These are phyloP conservation scores for Prototheca wickerhamii DNA, from an alignment of 163 green algal species.

Conservation along the genomic window DNA sequence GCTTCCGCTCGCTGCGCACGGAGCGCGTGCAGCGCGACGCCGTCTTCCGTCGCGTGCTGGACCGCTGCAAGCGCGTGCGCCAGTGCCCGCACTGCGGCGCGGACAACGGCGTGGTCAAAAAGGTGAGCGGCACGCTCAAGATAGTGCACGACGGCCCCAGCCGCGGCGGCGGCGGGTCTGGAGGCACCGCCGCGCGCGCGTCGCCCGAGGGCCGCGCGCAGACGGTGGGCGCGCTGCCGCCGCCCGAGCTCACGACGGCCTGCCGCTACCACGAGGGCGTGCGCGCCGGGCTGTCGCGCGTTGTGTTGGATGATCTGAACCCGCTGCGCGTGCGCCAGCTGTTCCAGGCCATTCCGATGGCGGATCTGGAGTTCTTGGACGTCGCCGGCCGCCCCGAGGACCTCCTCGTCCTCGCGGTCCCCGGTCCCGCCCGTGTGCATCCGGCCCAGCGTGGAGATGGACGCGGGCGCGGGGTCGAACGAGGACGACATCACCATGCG, in stretches of 20 bases:
- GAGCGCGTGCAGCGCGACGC: slow-evolving; percentile 67
- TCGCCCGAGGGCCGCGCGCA: not conserved
- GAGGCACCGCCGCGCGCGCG: not conserved
- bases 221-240: no score
- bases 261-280: slow-evolving; percentile 72
- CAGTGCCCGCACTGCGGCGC: slow-evolving; percentile 80
- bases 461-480: slow-evolving; percentile 74
- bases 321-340: slow-evolving; percentile 62
- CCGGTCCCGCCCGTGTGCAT: slow-evolving; percentile 95
- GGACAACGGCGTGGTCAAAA: slow-evolving; percentile 67
- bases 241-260: slow-evolving; percentile 51
- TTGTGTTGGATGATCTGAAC: slow-evolving; percentile 90
- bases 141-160: slow-evolving; percentile 85
- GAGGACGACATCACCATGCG: slow-evolving; percentile 99
- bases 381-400: slow-evolving; percentile 75
- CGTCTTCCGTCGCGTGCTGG: slow-evolving; percentile 67
- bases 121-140: slow-evolving; percentile 75
- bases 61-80: slow-evolving; percentile 76
- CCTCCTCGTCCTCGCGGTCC: slow-evolving; percentile 75
- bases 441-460: slow-evolving; percentile 93
- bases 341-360: slow-evolving; percentile 30
- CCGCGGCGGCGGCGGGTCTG: not conserved
- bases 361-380: slow-evolving; percentile 85
- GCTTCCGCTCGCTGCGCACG: slow-evolving; percentile 56
- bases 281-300: slow-evolving; percentile 37